These are phyloP conservation scores for Aotearoamyces nothofagi DNA, from an alignment of 2,329 filamentous ascomycete genomes.

Conservation along the genomic window DNA sequence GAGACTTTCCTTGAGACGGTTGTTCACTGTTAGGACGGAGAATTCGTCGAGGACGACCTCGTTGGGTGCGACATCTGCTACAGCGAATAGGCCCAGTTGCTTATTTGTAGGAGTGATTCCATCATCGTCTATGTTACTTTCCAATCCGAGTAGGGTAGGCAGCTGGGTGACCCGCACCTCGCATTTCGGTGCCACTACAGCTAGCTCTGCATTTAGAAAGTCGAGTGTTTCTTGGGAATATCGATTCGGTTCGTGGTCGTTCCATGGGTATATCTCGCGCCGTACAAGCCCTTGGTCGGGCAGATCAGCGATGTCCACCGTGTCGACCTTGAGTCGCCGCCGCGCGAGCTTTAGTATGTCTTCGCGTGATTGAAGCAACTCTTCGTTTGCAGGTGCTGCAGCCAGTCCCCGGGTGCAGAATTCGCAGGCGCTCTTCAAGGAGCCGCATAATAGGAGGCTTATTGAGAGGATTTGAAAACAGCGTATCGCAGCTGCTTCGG, in stretches of 20 bases:
- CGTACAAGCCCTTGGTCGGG: slow-evolving; percentile 58
- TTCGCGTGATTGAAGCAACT: slow-evolving; percentile 36
- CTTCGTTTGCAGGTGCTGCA: slow-evolving; percentile 35
- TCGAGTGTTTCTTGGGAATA: slow-evolving; percentile 53
- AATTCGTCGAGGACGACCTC: slow-evolving; percentile 69
- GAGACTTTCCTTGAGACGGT: slow-evolving; percentile 69
- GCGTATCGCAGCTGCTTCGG: slow-evolving; percentile 34
- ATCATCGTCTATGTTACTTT: slow-evolving; percentile 31
- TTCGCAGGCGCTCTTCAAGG: slow-evolving; percentile 48
- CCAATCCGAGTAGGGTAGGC: slow-evolving; percentile 44
- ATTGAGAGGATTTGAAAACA: slow-evolving; percentile 44
- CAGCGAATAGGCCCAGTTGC: slow-evolving; percentile 85
- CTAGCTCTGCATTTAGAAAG: slow-evolving; percentile 56
- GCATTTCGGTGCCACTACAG: slow-evolving; percentile 61
- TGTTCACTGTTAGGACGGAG: slow-evolving; percentile 78
- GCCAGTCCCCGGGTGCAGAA: slow-evolving; percentile 49
- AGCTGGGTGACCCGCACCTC: slow-evolving; percentile 64
- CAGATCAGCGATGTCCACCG: slow-evolving; percentile 36
- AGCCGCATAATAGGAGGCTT: slow-evolving; percentile 47
- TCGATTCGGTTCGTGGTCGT: slow-evolving; percentile 51
- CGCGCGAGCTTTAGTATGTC: slow-evolving; percentile 37
- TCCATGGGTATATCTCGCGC: slow-evolving; percentile 57
- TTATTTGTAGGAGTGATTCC: slow-evolving; percentile 42
- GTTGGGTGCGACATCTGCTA: slow-evolving; percentile 60
- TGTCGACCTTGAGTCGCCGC: slow-evolving; percentile 27